These are phyloP conservation scores for Trametes polyzona DNA, from an alignment of 1,284 basidiomycete genomes.

Conservation along the genomic window DNA sequence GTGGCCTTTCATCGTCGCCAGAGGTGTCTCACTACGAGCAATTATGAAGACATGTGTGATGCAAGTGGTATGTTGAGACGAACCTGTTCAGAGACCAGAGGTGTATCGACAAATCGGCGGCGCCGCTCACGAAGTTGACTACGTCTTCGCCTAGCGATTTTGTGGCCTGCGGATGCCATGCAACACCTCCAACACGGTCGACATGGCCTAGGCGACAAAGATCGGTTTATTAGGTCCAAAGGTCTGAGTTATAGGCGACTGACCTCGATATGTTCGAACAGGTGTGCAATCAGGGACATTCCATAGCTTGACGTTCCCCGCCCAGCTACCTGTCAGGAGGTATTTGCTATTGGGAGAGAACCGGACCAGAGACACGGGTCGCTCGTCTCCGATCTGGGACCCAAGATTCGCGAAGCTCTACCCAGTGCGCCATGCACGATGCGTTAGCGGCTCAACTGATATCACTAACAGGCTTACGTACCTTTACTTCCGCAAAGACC, in stretches of 20 bases:
- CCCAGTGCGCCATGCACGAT: not conserved
- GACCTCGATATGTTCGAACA: conserved; percentile 73
- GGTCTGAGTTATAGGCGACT: conserved; percentile 18
- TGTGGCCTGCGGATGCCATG: conserved; percentile 97
- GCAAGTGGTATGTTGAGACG: conserved; percentile 18
- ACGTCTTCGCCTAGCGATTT: conserved; percentile 68
- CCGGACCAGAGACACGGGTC: conserved; percentile 92
- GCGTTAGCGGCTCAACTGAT: not conserved
- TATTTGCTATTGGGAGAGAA: conserved; percentile 92
- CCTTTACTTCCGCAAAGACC: conserved; percentile 89
- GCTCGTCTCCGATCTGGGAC: conserved; percentile 96
- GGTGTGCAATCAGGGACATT: conserved; percentile 88
- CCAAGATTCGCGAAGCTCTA: conserved; percentile 92
- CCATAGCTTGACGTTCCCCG: conserved; percentile 94
- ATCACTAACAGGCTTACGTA: conserved; percentile 40
- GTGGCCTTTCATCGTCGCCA: conserved; percentile 88
- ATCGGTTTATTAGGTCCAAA: not conserved
- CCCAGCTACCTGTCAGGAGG: conserved; percentile 95
- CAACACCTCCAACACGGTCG: conserved; percentile 93
- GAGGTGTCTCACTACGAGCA: conserved; percentile 68
- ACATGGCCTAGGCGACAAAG: conserved; percentile 64
- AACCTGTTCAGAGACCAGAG: conserved; percentile 90
- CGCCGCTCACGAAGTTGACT: conserved; percentile 91
- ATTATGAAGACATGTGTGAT: conserved; percentile 1
- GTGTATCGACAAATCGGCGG: conserved; percentile 84